Conservation (phyloP, 1,284 basidiomycete species). For the Boletus smithii region DNA sequence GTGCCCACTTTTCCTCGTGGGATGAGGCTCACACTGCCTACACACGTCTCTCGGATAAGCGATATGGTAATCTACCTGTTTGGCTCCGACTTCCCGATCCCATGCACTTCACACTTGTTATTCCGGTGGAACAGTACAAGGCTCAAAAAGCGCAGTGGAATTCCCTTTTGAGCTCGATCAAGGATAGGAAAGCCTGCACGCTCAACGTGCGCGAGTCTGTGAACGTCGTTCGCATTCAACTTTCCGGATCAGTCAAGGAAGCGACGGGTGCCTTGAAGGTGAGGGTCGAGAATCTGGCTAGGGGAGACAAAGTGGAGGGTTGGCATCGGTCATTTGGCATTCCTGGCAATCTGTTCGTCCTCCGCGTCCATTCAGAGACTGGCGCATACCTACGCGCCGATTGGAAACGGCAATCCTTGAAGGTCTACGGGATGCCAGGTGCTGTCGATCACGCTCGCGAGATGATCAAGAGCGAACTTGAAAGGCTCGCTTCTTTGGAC, state of each 20-base stretch:
- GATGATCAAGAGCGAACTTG: constrained; percentile 42
- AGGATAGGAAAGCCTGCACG: constrained; percentile 32
- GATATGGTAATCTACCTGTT: constrained; percentile 33
- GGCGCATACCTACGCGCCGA: constrained; percentile 44
- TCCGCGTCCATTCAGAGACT: constrained; percentile 34
- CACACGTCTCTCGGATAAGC: constrained; percentile 28
- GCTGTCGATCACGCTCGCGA: constrained; percentile 38
- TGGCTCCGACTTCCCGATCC: constrained; percentile 43
- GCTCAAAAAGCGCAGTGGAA: constrained; percentile 51
- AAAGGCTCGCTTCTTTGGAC: constrained; percentile 41
- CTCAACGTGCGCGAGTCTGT: constrained; percentile 23
- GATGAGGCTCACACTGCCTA: constrained; percentile 42
- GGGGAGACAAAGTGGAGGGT: constrained; percentile 45
- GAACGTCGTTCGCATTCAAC: constrained; percentile 24
- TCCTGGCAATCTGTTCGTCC: constrained; percentile 35
- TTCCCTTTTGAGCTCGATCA: constrained; percentile 35
- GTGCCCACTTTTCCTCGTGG: constrained; percentile 45
- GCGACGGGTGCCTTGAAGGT: constrained; percentile 55
- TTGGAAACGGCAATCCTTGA: constrained; percentile 40
- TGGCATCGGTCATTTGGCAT: constrained; percentile 46
- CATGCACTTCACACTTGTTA: constrained; percentile 44
- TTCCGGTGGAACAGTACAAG: constrained; percentile 46
- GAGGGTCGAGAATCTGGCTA: constrained; percentile 50
- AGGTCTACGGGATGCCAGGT: constrained; percentile 40
- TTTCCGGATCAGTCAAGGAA: constrained; percentile 42